Conservation (phyloP, 2,329 filamentous ascomycete genomes). For the Emmonsiellopsis sp. region DNA sequence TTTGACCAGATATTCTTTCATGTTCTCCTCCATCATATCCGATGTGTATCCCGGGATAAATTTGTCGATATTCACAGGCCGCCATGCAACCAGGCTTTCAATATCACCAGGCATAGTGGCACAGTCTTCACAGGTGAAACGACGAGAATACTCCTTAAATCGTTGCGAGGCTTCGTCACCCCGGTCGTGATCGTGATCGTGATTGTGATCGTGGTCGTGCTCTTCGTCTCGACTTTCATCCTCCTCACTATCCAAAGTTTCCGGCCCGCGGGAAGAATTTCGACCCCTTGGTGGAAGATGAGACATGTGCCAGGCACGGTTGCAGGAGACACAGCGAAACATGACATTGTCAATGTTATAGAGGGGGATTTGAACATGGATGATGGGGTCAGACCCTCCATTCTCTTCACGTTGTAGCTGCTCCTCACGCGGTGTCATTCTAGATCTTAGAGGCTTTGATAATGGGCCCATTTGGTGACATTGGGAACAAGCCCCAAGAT, state of each 20-base stretch:
- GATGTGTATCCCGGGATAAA: constrained; percentile 46
- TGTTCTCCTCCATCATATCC: constrained; percentile 56
- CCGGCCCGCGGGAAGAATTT: constrained; percentile 2
- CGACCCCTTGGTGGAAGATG: constrained; percentile 55
- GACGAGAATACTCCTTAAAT: constrained; percentile 60
- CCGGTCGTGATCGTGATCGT: constrained; percentile 23
- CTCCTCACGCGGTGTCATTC: constrained; percentile 67
- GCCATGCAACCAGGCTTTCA: constrained; percentile 77
- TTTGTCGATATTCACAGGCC: constrained; percentile 52
- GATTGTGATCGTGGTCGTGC: constrained; percentile 13
- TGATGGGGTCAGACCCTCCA: constrained; percentile 65
- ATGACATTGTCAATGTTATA: constrained; percentile 70
- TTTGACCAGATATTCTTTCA: constrained; percentile 88
- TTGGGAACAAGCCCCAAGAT: constrained; percentile 59
- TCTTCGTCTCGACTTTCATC: constrained; percentile 15
- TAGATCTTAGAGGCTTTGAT: constrained; percentile 65
- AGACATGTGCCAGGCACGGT: constrained; percentile 70
- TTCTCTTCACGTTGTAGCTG: constrained; percentile 75
- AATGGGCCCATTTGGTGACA: constrained; percentile 58
- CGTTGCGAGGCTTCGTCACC: constrained; percentile 50
- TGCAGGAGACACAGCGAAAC: constrained; percentile 72
- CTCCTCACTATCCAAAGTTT: constrained; percentile 9
- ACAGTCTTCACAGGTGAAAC: constrained; percentile 78
- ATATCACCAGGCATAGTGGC: constrained; percentile 56
- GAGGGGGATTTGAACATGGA: constrained; percentile 52